Conservation (phyloP, 2,329 filamentous ascomycete species). For the Cytospora paraplurivora region DNA sequence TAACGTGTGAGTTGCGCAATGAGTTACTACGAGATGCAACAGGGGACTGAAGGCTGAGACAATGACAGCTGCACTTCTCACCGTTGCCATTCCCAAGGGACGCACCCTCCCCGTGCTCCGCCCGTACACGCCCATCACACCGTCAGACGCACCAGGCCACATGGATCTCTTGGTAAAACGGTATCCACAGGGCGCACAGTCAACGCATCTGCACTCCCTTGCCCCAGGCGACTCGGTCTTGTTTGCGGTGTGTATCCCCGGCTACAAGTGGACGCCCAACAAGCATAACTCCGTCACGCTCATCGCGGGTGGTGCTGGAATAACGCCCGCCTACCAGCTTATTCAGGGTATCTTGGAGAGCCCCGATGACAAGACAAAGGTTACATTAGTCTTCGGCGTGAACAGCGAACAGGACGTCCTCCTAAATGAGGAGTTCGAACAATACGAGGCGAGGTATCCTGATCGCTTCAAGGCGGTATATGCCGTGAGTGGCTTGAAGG, state of each 20-base stretch:
- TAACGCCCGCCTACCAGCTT: conserved; percentile 71
- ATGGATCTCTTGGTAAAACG: conserved; percentile 69
- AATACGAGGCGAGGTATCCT: conserved; percentile 51
- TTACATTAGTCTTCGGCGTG: conserved; percentile 68
- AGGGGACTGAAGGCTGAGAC: background rate
- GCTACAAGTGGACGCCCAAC: conserved; percentile 56
- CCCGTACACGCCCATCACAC: conserved; percentile 66
- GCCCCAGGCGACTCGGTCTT: conserved; percentile 62
- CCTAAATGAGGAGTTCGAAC: conserved; percentile 56
- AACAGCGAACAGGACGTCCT: conserved; percentile 66
- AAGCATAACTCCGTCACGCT: conserved; percentile 57
- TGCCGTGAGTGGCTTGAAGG: conserved; percentile 31
- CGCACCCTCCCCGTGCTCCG: conserved; percentile 60
- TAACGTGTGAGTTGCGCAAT: conserved; percentile 47
- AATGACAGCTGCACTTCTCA: conserved; percentile 55
- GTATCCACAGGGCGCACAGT: conserved; percentile 67
- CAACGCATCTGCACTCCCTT: conserved; percentile 66
- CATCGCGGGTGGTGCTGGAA: conserved; percentile 71
- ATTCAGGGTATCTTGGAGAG: conserved; percentile 63
- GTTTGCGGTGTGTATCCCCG: conserved; percentile 57
- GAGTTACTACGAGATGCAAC: background rate
- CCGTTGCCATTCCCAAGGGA: conserved; percentile 59
- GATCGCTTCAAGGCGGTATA: conserved; percentile 60
- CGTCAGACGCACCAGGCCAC: conserved; percentile 55
- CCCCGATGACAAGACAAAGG: conserved; percentile 60